These are phyloP conservation scores for Saitoella complicata DNA, from an alignment of 805 yeast genomes.

Conservation along the genomic window DNA sequence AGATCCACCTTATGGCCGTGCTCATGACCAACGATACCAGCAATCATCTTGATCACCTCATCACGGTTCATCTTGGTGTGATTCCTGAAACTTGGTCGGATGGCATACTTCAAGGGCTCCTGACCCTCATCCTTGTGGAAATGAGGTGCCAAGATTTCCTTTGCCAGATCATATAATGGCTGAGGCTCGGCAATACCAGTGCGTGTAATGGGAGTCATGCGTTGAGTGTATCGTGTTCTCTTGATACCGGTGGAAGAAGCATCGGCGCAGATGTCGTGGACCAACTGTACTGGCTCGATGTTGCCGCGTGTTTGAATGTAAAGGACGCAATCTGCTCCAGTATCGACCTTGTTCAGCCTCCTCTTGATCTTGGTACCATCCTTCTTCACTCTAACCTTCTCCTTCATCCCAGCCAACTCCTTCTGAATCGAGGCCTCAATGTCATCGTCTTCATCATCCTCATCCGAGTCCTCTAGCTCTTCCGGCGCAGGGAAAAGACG, in stretches of 20 bases:
- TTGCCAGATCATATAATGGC: slow-evolving; percentile 46
- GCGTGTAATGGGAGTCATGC: slow-evolving; percentile 60
- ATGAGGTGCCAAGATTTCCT: slow-evolving; percentile 46
- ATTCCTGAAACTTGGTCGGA: slow-evolving; percentile 63
- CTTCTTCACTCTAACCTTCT: slow-evolving; percentile 12
- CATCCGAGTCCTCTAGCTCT: slow-evolving; percentile 18
- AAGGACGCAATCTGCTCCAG: slow-evolving; percentile 28
- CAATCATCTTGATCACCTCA: slow-evolving; percentile 58
- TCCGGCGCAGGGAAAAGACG: slow-evolving; percentile 5
- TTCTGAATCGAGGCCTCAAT: slow-evolving; percentile 12
- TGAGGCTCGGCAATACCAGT: slow-evolving; percentile 60
- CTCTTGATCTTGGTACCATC: slow-evolving; percentile 33
- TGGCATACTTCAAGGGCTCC: slow-evolving; percentile 41
- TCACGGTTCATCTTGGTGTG: slow-evolving; percentile 56
- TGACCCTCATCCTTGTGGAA: slow-evolving; percentile 33
- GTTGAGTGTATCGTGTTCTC: slow-evolving; percentile 60
- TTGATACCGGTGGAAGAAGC: slow-evolving; percentile 30
- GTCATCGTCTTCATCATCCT: slow-evolving; percentile 15
- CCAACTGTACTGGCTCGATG: slow-evolving; percentile 59
- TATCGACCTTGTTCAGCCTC: neutral
- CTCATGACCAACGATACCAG: slow-evolving; percentile 54
- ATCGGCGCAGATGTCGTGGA: slow-evolving; percentile 46
- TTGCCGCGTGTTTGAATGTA: slow-evolving; percentile 72
- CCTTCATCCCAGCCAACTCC: slow-evolving; percentile 39
- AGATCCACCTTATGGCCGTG: slow-evolving; percentile 53